phyloP scores from a whole-genome alignment of 2,329 filamentous ascomycete genomes.

The Albophoma yamanashiensis region DNA sequence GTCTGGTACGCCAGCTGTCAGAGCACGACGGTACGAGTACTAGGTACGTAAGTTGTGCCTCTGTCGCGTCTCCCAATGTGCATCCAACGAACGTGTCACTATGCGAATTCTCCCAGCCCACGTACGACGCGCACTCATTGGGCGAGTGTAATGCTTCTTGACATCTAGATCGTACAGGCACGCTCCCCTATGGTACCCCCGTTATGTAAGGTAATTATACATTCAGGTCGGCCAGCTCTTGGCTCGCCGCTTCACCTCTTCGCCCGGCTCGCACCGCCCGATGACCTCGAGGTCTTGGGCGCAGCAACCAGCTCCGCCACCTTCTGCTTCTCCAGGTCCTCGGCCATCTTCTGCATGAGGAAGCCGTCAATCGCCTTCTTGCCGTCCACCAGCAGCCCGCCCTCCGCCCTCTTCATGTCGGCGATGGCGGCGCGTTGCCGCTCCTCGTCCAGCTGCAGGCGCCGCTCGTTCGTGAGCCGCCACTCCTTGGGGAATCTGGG shows the following conservation, averaged over 20 bases:
- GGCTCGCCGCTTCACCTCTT: conserved; percentile 9
- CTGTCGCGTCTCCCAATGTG: neutral
- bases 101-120: neutral
- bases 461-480: conserved; percentile 64
- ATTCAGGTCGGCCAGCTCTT: neutral
- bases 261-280: conserved; percentile 8
- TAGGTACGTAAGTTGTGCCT: neutral
- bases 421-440: conserved; percentile 39
- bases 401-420: conserved; percentile 43
- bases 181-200: neutral
- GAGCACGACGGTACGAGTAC: neutral
- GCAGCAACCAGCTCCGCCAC: conserved; percentile 19
- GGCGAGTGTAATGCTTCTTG: neutral
- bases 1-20: neutral
- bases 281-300: conserved; percentile 4
- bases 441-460: conserved; percentile 50
- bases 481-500: conserved; percentile 72
- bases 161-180: neutral
- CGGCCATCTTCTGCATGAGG: conserved; percentile 18
- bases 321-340: conserved; percentile 23
- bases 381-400: conserved; percentile 51
- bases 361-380: conserved; percentile 31
- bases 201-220: neutral
- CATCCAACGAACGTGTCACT: neutral
- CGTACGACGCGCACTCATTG: neutral